Conservation (phyloP, 495 filamentous ascomycete genomes). For the Lasiosphaeria hispida region DNA sequence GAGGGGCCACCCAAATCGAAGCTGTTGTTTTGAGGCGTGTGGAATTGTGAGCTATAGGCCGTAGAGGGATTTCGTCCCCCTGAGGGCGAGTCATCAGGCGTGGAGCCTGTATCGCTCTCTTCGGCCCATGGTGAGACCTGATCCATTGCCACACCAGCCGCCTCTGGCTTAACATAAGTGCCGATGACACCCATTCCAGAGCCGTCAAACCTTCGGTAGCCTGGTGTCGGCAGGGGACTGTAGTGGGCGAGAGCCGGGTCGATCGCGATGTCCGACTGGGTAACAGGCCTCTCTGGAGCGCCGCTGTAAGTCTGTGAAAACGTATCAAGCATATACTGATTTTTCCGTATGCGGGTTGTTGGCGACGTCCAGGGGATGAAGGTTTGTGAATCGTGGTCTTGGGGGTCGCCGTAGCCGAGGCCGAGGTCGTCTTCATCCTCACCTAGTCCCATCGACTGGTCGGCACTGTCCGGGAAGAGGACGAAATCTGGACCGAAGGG, state of each 20-base stretch:
- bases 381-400: constrained; percentile 14
- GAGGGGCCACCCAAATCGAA: constrained; percentile 5
- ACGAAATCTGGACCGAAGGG: constrained; percentile 22
- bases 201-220: background rate
- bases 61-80: constrained; percentile 7
- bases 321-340: constrained; percentile 25
- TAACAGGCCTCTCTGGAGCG: constrained; percentile 3
- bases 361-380: constrained; percentile 37
- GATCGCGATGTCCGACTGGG: constrained; percentile 5
- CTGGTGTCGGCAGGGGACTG: background rate
- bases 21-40: background rate
- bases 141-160: constrained; percentile 5
- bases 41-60: constrained; percentile 6
- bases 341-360: constrained; percentile 28
- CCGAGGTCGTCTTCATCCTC: constrained; percentile 24
- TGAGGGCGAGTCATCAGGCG: constrained; percentile 11
- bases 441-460: constrained; percentile 19
- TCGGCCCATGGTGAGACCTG: background rate
- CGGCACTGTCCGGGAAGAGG: constrained; percentile 22
- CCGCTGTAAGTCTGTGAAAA: constrained; percentile 31
- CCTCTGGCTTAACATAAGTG: constrained; percentile 11
- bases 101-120: constrained; percentile 5
- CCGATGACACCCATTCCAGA: background rate
- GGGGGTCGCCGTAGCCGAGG: constrained; percentile 8
- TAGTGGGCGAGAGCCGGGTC: constrained; percentile 22